Evolutionary conservation across 83 land plant genomes (phyloP).

Genomic region (Isoetes engelmannii): DNA sequence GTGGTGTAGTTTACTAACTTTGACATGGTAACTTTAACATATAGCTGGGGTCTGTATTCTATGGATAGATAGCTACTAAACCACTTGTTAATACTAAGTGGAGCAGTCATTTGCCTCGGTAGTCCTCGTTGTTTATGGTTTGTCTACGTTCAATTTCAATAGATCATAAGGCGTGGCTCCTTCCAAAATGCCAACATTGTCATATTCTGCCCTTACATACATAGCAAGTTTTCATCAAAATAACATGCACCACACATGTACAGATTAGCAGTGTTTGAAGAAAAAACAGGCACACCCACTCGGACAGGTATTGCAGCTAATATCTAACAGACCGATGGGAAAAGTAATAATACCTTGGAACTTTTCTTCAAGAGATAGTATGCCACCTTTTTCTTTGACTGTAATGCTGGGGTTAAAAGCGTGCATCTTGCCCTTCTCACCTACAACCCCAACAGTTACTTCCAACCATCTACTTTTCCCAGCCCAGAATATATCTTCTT

Average conservation of each 20-base stretch:
- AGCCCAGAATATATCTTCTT: conserved; percentile 33
- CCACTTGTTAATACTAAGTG: too few relatives aligned
- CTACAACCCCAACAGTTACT: conserved; percentile 74
- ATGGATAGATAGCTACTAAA: too few relatives aligned
- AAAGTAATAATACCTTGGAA: conserved; percentile 54
- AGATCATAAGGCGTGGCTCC: too few relatives aligned
- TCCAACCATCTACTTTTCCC: conserved; percentile 68
- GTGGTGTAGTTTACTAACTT: too few relatives aligned
- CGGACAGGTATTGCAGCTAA: not conserved
- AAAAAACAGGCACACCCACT: conserved; percentile 1
- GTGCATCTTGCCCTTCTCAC: conserved; percentile 52
- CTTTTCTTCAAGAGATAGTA: conserved; percentile 78
- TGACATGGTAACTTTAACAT: too few relatives aligned
- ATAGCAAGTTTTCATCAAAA: too few relatives aligned
- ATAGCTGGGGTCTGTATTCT: too few relatives aligned
- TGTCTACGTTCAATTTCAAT: too few relatives aligned
- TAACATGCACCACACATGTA: not conserved
- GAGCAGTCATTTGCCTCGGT: too few relatives aligned
- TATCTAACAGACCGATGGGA: not conserved
- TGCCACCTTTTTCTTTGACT: conserved; percentile 72
- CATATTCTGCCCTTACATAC: too few relatives aligned
- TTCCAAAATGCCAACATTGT: too few relatives aligned
- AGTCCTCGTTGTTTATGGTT: too few relatives aligned
- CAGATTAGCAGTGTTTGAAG: conserved; percentile 7
- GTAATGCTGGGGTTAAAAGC: conserved; percentile 71